phyloP scores from a whole-genome alignment of 2,329 filamentous ascomycete species.

The Colletotrichum sojae region DNA sequence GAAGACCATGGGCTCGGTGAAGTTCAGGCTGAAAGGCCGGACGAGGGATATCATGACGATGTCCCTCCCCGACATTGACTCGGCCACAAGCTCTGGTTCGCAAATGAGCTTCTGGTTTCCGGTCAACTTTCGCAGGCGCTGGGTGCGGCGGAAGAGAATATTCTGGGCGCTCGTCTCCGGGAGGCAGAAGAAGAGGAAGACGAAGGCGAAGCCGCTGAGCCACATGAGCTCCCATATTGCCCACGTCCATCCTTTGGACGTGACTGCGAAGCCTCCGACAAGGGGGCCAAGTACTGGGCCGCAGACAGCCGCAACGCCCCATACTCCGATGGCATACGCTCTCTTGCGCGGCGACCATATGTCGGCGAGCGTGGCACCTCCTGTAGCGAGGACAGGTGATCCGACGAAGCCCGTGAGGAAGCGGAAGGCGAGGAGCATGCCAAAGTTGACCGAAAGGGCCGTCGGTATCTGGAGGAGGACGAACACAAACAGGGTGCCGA shows the following conservation, averaged over 20 bases:
- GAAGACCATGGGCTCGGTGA: constrained; percentile 52
- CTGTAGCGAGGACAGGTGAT: constrained; percentile 36
- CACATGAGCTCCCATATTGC: constrained; percentile 45
- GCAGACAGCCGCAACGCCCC: constrained; percentile 24
- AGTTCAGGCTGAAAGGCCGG: constrained; percentile 50
- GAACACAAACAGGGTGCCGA: constrained; percentile 34
- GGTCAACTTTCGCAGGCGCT: constrained; percentile 39
- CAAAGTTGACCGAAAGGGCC: constrained; percentile 13
- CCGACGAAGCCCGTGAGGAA: constrained; percentile 38
- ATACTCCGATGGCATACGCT: constrained; percentile 27
- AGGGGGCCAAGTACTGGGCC: constrained; percentile 32
- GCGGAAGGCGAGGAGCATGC: constrained; percentile 32
- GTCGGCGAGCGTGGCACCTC: constrained; percentile 35
- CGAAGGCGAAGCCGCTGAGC: constrained; percentile 40
- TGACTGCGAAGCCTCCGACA: constrained; percentile 32
- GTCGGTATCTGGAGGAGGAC: constrained; percentile 29
- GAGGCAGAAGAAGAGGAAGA: constrained; percentile 44
- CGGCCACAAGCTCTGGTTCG: constrained; percentile 30
- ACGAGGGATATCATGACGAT: constrained; percentile 44
- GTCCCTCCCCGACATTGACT: constrained; percentile 40
- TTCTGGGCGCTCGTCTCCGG: constrained; percentile 45
- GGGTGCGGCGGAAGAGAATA: constrained; percentile 43
- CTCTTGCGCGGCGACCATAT: constrained; percentile 37
- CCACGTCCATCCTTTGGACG: constrained; percentile 44
- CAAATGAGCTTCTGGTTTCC: constrained; percentile 32